Percentiles rank a stretch among this genome's conserved stretches.
These are phyloP conservation scores for Linnemannia zychae DNA, from an alignment of 192 early-diverging fungal species.

Conservation along the genomic window DNA sequence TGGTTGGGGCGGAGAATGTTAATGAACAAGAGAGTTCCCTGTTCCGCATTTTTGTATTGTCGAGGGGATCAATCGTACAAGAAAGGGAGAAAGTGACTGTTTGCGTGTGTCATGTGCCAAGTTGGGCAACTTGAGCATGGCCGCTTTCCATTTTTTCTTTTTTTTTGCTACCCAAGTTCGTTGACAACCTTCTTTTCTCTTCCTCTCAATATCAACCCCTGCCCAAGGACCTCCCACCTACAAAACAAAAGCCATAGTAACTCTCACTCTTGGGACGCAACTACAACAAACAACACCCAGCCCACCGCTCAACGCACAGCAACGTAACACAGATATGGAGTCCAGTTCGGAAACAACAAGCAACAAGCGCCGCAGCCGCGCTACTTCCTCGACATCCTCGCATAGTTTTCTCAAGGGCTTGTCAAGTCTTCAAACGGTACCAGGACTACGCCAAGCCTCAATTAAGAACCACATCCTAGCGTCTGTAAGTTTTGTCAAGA, in stretches of 20 bases:
- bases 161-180: background rate
- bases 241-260: background rate
- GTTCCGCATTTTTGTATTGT: no score
- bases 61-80: background rate
- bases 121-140: background rate
- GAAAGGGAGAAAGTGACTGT: background rate
- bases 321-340: background rate
- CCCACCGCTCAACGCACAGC: background rate
- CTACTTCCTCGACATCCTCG: background rate
- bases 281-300: background rate
- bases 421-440: constrained; percentile 9
- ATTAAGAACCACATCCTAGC: constrained; percentile 23
- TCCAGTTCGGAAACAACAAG: background rate
- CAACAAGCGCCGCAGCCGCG: background rate
- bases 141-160: no score
- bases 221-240: background rate
- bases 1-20: background rate
- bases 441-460: constrained; percentile 15
- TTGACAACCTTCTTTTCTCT: background rate
- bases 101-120: background rate
- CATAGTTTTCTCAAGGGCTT: constrained; percentile 6
- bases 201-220: background rate
- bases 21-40: background rate
- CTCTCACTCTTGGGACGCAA: background rate
- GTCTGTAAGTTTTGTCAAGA: constrained; percentile 43